Evolutionary conservation across 345 rosid genomes (phyloP).

Genomic region (Citrus trifoliata): DNA sequence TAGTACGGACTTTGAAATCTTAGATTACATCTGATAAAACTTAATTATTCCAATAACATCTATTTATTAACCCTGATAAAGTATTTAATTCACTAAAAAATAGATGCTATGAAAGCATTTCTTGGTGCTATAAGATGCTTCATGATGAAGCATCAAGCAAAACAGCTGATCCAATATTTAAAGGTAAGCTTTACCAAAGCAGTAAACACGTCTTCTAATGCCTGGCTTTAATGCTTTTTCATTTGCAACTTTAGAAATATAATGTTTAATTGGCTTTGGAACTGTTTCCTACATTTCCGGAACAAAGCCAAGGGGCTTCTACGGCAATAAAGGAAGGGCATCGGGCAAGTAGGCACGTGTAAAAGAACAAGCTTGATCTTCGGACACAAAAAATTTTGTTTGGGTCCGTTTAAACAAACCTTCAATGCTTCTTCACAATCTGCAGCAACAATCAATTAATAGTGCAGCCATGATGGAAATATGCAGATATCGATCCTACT

Average conservation of each 20-base stretch:
- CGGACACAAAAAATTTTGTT: not conserved
- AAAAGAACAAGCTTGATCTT: too few relatives aligned
- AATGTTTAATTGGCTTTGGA: not conserved
- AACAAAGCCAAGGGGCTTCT: not conserved
- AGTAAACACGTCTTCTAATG: not conserved
- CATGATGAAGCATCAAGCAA: slow-evolving; percentile 8
- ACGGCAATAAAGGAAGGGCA: too few relatives aligned
- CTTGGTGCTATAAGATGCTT: slow-evolving; percentile 9
- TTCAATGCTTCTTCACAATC: not conserved
- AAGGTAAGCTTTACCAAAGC: slow-evolving; percentile 15
- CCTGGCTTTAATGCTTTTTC: not conserved
- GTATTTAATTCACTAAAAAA: too few relatives aligned
- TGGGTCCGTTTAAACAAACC: not conserved
- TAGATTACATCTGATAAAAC: too few relatives aligned
- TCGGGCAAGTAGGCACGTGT: too few relatives aligned
- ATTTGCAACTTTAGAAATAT: not conserved
- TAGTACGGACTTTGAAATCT: too few relatives aligned
- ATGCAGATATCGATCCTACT: too few relatives aligned
- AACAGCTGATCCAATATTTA: not conserved
- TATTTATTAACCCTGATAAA: too few relatives aligned
- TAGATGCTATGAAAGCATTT: not conserved
- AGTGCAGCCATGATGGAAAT: too few relatives aligned
- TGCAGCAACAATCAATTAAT: not conserved
- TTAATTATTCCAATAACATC: too few relatives aligned
- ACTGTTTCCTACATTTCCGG: not conserved